phyloP scores from a whole-genome alignment of 2,329 filamentous ascomycete species.

The Coniochaeta sp. region DNA sequence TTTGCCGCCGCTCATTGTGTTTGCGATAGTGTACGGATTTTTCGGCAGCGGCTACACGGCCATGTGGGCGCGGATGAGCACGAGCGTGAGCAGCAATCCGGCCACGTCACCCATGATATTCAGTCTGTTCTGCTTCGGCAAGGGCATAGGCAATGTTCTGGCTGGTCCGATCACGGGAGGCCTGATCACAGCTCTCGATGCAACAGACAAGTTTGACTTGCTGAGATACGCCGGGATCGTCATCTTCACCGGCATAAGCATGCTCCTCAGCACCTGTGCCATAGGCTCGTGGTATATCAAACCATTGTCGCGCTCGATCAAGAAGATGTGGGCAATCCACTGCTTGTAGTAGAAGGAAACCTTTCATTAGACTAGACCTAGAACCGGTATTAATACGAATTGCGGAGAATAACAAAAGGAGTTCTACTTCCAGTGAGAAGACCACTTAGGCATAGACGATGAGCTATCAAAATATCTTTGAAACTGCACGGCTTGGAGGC shows the following conservation, averaged over 20 bases:
- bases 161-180: constrained; percentile 16
- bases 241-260: not conserved
- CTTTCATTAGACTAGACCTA: too few species aligned
- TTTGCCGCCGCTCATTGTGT: constrained; percentile 36
- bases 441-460: too few species aligned
- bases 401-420: too few species aligned
- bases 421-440: too few species aligned
- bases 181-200: constrained; percentile 8
- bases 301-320: too few species aligned
- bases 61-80: constrained; percentile 19
- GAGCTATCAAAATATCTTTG: too few species aligned
- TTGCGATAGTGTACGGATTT: constrained; percentile 47
- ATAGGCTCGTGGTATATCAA: too few species aligned
- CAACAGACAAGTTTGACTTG: not conserved
- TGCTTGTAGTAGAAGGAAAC: too few species aligned
- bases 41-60: constrained; percentile 36
- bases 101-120: constrained; percentile 16
- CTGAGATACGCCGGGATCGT: not conserved
- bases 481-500: too few species aligned
- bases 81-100: constrained; percentile 18
- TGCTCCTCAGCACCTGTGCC: too few species aligned
- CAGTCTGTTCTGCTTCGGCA: constrained; percentile 16
- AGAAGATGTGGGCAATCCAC: too few species aligned
- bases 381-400: too few species aligned
- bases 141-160: constrained; percentile 19